phyloP scores from a whole-genome alignment of 176 grass and related monocot species.

The Pharus latifolius region DNA sequence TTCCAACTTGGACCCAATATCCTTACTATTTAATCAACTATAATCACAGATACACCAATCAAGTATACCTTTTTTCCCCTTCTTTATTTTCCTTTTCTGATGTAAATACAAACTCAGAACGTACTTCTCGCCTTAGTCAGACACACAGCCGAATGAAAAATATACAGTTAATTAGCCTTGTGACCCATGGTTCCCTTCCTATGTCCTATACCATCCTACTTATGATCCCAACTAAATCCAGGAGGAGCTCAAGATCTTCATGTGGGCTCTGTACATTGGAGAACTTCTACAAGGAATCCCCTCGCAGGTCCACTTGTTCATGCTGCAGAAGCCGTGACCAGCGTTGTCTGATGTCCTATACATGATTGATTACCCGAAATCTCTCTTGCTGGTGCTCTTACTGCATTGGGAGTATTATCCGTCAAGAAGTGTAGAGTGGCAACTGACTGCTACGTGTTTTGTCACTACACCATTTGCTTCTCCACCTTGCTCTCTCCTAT shows the following conservation, averaged over 20 bases:
- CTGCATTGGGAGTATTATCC: background rate
- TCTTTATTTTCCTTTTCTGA: background rate
- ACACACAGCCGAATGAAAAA: slow-evolving; percentile 18
- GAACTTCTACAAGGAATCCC: slow-evolving; percentile 1
- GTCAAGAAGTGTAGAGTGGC: background rate
- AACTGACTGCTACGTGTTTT: too few relatives aligned
- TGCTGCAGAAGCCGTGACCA: background rate
- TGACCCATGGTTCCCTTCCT: slow-evolving; percentile 9
- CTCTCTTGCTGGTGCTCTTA: background rate
- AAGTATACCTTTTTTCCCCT: background rate
- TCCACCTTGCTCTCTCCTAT: background rate
- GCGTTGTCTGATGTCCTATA: background rate
- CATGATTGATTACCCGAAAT: background rate
- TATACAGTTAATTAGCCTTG: slow-evolving; percentile 38
- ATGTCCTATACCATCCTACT: slow-evolving; percentile 29
- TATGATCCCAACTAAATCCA: slow-evolving; percentile 12
- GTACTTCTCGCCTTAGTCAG: slow-evolving; percentile 14
- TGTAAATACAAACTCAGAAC: slow-evolving; percentile 8
- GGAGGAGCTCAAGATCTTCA: slow-evolving; percentile 10
- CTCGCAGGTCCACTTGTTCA: background rate
- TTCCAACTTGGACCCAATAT: background rate
- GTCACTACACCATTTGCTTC: background rate
- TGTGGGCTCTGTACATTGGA: slow-evolving; percentile 14
- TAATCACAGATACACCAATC: background rate
- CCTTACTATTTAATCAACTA: background rate